Evolutionary conservation across 306 rosid genomes (phyloP), one percentile per base, ranked within the genome.

Genomic region (Ceratonia siliqua): DNA sequence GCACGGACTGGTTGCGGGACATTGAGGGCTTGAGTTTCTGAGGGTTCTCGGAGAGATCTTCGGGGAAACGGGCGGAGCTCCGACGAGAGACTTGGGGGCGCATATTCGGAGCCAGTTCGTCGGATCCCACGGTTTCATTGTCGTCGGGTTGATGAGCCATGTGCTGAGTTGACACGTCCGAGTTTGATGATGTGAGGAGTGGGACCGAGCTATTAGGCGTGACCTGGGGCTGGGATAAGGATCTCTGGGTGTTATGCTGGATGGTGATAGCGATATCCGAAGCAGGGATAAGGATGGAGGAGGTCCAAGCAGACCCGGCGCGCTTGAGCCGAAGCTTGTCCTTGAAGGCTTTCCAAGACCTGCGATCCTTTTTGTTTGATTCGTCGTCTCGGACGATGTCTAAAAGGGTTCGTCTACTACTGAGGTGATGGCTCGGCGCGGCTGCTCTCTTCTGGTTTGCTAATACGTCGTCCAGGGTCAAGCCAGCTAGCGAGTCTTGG

Each of bases 271-370:
- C 79, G 38, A 91, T 57, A 78, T 89, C 96, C 4, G 96, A 86
- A 52, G 91, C 72, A 0, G 96, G 91, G 59, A 88, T 78, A 2
- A 58, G 85, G 24, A 87, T 78, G 6, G 96, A 58, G 13, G 94
- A 82, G 41, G 83, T 78, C 98, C 96, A 89, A 76, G 94, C 85
- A 20, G 94, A 75, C 8, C 96, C 94, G 53, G 87, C 78, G 13
- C 88, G 89, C 62, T 88, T 91, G 8, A 90, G 84, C 17, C 88
- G 83, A 57, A 94, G 83, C 74, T 85, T 88, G 74, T 91, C 95
- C 56, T 78, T 91, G 81, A 94, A 87, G 39, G 82, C 72, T 58
- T 85, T 91, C 98, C 97, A 91, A 25, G 95, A 71, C 73, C 77
- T 86, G 33, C 78, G 85, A 35, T 92, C 94, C 62, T 81, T 85